Evolutionary conservation across 2,329 filamentous ascomycete genomes (phyloP).

Genomic region (Cordyceps javanica): DNA sequence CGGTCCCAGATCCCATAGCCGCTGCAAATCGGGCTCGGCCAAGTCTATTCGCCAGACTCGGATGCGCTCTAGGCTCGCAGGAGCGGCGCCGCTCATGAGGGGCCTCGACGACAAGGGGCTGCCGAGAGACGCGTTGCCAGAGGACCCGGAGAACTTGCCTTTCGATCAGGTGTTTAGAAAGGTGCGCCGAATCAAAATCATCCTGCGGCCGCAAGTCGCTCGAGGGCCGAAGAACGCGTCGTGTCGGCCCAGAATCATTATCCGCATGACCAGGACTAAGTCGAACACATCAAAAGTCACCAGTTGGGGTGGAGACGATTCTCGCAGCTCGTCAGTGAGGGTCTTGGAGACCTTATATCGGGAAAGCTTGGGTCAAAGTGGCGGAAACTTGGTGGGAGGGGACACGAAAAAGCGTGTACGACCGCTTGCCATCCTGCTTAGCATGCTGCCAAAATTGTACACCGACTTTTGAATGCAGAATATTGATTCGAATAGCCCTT

Average conservation of each 20-base stretch:
- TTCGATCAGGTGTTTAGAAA: constrained; percentile 14
- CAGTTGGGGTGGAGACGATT: neutral
- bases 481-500: neutral
- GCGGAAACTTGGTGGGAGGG: neutral
- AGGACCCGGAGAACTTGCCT: constrained; percentile 16
- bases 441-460: neutral
- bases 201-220: neutral
- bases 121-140: constrained; percentile 10
- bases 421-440: neutral
- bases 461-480: neutral
- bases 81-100: constrained; percentile 20
- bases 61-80: constrained; percentile 17
- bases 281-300: neutral
- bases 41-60: neutral
- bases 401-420: no score
- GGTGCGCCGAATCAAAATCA: neutral
- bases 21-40: neutral
- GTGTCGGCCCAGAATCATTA: neutral
- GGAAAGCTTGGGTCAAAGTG: neutral
- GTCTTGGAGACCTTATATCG: neutral
- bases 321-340: no score
- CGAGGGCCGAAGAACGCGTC: neutral
- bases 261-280: neutral
- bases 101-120: constrained; percentile 17
- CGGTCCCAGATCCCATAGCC: no score